Base-by-base conservation (phyloP, 306 rosid genomes). In the Quercus wislizeni region DNA sequence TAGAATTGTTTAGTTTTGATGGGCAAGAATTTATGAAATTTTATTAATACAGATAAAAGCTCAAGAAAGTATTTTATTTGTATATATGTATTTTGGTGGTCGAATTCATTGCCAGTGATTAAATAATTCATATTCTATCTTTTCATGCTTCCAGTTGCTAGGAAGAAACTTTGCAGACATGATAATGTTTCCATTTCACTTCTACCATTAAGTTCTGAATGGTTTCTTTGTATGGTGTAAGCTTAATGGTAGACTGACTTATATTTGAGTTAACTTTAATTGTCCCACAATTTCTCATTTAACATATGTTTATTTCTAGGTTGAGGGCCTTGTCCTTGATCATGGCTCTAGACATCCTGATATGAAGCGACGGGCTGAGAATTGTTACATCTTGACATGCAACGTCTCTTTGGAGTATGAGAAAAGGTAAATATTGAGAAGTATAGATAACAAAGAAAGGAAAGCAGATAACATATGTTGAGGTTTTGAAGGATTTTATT, bases 301-400 rank as follows among this genome's bases (percentile, higher is more conserved):
- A 57, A 57, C 30, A 46, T 4, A 13, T 71, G 68, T 68, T 77
- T 23, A 38, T 75, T 77, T 75, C 41, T 89, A 95, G 99, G 96
- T 95, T 78, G 96, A 95, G 84, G 99, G 99, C 82, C 97, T 95
- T 79, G 99, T 95, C 81, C 99, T 95, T 74, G 99, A 95, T 87
- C 99, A 95, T 74, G 99, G 99, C 78, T 93, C 99, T 70, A 89
- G 99, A 82, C 99, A 95, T 84, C 99, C 99, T 61, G 99, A 95
- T 85, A 93, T 95, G 99, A 95, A 95, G 84, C 91, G 98, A 28
- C 83, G 91, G 3, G 99, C 99, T 51, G 98, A 95, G 84, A 95
- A 95, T 78, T 93, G 99, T 78, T 78, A 83, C 78, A 95, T 95
- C 56, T 80, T 95, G 89, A 95, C 98, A 3, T 83, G 91, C 80